phyloP scores from a whole-genome alignment of 768 basidiomycete genomes.

The Leccinum subtestaceum region DNA sequence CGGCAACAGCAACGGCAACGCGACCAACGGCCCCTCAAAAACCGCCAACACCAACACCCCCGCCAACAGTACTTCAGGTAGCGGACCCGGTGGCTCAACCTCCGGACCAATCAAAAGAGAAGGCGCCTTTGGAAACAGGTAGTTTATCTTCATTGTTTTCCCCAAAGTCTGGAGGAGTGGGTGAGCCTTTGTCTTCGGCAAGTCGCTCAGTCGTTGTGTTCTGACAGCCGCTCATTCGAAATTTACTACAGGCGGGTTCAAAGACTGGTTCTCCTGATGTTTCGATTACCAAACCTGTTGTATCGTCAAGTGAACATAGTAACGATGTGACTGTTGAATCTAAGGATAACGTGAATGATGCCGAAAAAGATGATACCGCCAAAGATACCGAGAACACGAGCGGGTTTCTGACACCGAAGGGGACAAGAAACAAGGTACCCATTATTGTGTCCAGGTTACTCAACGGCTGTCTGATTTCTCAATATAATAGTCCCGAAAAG shows the following conservation, averaged over 20 bases:
- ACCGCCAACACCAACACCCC: background rate
- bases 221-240: constrained; percentile 31
- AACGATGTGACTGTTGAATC: constrained; percentile 23
- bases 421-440: constrained; percentile 12
- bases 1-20: background rate
- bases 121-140: background rate
- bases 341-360: constrained; percentile 22
- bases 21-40: background rate
- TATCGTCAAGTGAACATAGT: constrained; percentile 27
- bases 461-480: constrained; percentile 8
- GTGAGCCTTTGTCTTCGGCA: constrained; percentile 34
- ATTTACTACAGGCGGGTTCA: constrained; percentile 15
- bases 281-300: constrained; percentile 24
- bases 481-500: background rate
- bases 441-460: background rate
- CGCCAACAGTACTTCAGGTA: background rate
- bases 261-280: constrained; percentile 13
- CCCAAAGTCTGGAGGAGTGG: constrained; percentile 18
- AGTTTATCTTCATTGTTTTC: background rate
- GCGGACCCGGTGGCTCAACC: background rate
- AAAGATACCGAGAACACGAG: constrained; percentile 22
- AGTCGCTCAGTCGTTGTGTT: constrained; percentile 22
- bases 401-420: constrained; percentile 23
- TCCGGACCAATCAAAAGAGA: constrained; percentile 11
- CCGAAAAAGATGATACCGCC: constrained; percentile 27